Evolutionary conservation across 2,329 filamentous ascomycete genomes (phyloP).

Genomic region (Diaporthe sp.): DNA sequence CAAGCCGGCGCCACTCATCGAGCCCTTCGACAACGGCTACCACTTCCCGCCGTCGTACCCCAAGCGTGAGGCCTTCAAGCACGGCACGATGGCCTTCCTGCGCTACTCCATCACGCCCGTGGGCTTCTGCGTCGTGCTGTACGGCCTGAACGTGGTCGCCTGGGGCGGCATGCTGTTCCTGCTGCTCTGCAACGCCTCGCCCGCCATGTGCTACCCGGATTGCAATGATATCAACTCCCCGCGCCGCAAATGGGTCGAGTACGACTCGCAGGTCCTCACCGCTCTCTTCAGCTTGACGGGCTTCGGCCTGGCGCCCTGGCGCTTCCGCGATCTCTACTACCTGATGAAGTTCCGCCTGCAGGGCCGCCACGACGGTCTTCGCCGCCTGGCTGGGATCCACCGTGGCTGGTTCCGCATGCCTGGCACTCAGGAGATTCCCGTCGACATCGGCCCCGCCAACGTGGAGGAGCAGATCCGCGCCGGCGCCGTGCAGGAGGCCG

Average conservation of each 20-base stretch:
- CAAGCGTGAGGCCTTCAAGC: conserved; percentile 70
- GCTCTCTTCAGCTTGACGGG: conserved; percentile 89
- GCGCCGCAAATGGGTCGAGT: conserved; percentile 88
- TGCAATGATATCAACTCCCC: conserved; percentile 83
- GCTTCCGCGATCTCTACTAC: conserved; percentile 84
- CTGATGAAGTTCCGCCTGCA: conserved; percentile 74
- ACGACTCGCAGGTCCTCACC: conserved; percentile 86
- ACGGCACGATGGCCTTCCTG: conserved; percentile 74
- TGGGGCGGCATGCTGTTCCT: conserved; percentile 95
- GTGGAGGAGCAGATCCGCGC: conserved; percentile 56
- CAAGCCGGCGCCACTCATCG: conserved; percentile 48
- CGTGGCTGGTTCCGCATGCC: conserved; percentile 81
- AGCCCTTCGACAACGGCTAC: conserved; percentile 73
- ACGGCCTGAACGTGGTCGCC: conserved; percentile 85
- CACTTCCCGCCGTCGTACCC: conserved; percentile 75
- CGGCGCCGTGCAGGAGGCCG: conserved; percentile 55
- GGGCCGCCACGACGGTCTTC: conserved; percentile 69
- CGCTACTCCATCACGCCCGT: conserved; percentile 81
- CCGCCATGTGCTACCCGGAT: conserved; percentile 78
- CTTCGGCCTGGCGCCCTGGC: conserved; percentile 88
- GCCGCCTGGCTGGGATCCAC: conserved; percentile 81
- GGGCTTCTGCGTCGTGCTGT: conserved; percentile 83
- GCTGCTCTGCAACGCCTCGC: conserved; percentile 81
- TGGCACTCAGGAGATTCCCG: conserved; percentile 72
- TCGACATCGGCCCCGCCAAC: conserved; percentile 66